phyloP scores from a whole-genome alignment of 306 rosid genomes.

The Lathyrus sativus region DNA sequence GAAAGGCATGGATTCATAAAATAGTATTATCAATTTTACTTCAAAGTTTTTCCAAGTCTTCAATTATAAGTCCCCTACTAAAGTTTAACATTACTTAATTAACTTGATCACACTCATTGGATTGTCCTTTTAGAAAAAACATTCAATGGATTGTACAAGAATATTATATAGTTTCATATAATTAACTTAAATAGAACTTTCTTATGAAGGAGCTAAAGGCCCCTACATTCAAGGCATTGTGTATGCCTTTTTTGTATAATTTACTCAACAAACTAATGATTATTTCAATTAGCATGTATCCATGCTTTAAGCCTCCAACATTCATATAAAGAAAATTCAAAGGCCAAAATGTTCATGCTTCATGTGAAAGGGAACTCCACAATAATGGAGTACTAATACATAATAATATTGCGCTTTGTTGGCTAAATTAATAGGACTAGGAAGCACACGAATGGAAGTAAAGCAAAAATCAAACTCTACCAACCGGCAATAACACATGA shows the following conservation, averaged over 20 bases:
- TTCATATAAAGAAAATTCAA: conserved; percentile 7
- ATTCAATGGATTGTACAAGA: background rate
- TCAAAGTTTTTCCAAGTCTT: background rate
- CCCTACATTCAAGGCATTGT: background rate
- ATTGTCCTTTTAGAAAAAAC: background rate
- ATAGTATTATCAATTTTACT: background rate
- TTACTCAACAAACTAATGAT: conserved; percentile 26
- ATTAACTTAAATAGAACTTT: background rate
- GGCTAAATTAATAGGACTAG: conserved; percentile 40
- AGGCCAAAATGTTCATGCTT: conserved; percentile 10
- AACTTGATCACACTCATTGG: background rate
- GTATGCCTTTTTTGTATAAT: conserved; percentile 7
- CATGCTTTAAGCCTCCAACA: conserved; percentile 19
- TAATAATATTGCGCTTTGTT: background rate
- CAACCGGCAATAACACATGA: conserved; percentile 46
- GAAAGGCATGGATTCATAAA: conserved; percentile 1
- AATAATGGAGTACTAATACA: conserved; percentile 32
- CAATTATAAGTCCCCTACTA: background rate
- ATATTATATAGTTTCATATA: background rate
- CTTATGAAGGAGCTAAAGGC: background rate
- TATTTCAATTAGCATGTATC: conserved; percentile 6
- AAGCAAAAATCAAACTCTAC: conserved; percentile 35
- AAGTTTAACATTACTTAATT: background rate
- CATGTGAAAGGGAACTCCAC: background rate
- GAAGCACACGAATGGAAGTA: conserved; percentile 33